phyloP scores from a whole-genome alignment of 1,139 yeast species.

The Magnusiomyces magnusii region DNA sequence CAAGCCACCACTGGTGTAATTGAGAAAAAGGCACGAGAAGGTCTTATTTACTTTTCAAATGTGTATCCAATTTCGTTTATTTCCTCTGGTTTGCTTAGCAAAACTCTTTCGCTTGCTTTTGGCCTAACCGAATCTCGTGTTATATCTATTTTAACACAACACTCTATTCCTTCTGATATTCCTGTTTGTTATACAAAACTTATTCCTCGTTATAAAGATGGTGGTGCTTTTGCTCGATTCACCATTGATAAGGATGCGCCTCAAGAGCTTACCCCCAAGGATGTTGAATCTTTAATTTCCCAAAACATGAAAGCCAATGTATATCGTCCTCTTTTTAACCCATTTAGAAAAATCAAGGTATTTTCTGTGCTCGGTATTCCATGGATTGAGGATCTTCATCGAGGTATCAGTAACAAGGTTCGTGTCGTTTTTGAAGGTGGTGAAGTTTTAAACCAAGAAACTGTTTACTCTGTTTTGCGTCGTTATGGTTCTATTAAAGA shows the following conservation, averaged over 20 bases:
- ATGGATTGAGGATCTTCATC: slow-evolving; percentile 88
- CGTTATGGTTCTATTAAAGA: slow-evolving; percentile 80
- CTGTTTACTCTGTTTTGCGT: slow-evolving; percentile 70
- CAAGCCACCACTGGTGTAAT: slow-evolving; percentile 48
- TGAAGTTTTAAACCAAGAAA: slow-evolving; percentile 68
- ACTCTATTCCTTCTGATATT: slow-evolving; percentile 38
- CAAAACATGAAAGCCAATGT: slow-evolving; percentile 19
- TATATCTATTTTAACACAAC: slow-evolving; percentile 32
- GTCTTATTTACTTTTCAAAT: slow-evolving; percentile 37
- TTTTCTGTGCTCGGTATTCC: slow-evolving; percentile 85
- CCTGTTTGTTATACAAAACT: slow-evolving; percentile 42
- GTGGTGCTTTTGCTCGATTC: slow-evolving; percentile 87
- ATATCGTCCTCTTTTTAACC: slow-evolving; percentile 19
- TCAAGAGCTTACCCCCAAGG: slow-evolving; percentile 18
- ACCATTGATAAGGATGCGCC: slow-evolving; percentile 22
- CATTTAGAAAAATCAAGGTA: slow-evolving; percentile 42
- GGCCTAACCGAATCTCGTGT: slow-evolving; percentile 28
- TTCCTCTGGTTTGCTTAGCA: slow-evolving; percentile 35
- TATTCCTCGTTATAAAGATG: slow-evolving; percentile 74
- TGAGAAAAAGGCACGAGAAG: slow-evolving; percentile 44
- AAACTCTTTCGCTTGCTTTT: slow-evolving; percentile 4
- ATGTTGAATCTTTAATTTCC: slow-evolving; percentile 24
- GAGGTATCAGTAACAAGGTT: slow-evolving; percentile 60
- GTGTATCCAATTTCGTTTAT: slow-evolving; percentile 26
- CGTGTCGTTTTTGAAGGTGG: slow-evolving; percentile 79